A percentile compares a stretch with the other conserved stretches of the same genome.
phyloP scores from a whole-genome alignment of 2,329 filamentous ascomycete genomes.

The Pseudogymnoascus sp. region DNA sequence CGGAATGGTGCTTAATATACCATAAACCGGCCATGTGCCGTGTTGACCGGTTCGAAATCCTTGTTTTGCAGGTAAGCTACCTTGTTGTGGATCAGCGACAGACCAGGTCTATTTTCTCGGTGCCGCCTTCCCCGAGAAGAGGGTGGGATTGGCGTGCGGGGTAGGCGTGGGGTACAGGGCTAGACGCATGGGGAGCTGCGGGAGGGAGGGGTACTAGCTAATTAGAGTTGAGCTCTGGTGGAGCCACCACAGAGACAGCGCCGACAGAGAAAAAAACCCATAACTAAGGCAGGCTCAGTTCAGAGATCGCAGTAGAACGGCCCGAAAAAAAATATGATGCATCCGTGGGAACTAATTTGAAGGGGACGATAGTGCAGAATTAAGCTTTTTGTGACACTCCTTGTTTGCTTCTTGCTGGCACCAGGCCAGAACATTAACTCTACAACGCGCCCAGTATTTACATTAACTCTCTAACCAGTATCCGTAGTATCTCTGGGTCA shows the following conservation, averaged over 20 bases:
- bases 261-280: not conserved
- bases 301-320: not conserved
- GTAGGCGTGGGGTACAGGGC: not conserved
- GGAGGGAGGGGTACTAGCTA: not conserved
- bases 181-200: not conserved
- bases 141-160: not conserved
- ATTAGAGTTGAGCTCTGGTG: not conserved
- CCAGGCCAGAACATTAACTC: not conserved
- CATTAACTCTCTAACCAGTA: not conserved
- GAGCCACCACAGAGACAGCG: not conserved
- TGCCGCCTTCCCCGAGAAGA: not conserved
- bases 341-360: not conserved
- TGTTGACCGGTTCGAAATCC: not conserved
- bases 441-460: not conserved
- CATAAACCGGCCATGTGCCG: not conserved
- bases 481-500: not conserved
- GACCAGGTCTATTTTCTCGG: not conserved
- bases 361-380: not conserved
- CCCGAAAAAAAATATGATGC: not conserved
- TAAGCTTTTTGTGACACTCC: not conserved
- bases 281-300: not conserved
- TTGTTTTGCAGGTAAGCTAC: not conserved
- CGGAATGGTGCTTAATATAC: slow-evolving; percentile 1
- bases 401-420: not conserved
- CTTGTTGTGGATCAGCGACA: not conserved